Base-by-base conservation (phyloP, 2,329 filamentous ascomycete genomes). In the Pseudocercospora fijiensis region DNA sequence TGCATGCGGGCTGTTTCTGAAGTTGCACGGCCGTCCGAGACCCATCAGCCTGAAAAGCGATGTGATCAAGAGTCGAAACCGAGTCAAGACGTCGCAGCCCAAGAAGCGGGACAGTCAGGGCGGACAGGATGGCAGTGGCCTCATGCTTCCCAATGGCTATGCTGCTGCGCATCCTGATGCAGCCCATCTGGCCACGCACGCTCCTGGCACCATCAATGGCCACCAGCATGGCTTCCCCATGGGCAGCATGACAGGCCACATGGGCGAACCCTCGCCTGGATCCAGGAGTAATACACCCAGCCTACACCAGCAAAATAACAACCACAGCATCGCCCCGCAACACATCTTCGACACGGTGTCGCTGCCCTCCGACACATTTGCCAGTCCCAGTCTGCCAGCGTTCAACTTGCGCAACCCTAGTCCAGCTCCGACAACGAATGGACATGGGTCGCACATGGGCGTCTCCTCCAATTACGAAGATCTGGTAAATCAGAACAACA, bases 21-120 rank as follows among this genome's bases (percentile, higher is more conserved):
- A 99, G 84, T 85, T 99, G 71, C 95, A 99, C 77, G 93, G 93
- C 68, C 90, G 93, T 26, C 88, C 95, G 65, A 89, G 95, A 62
- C 95, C 95, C 71, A 97, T 96, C 77, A 96, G 91, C 72, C 85
- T 99, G 73, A 99, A 99, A 84, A 98, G 95, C 56, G 95, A 99
- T 82, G 94, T 98, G 71, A 99, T 99, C 82, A 99, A 99, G 84
- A 97, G 93, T 82, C 92, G 95, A 74, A 99, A 99, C 80, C 88
- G 95, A 69, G 94, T 98, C 72, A 98, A 98, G 84, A 95, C 92
- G 60, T 85, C 93, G 73, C 86, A 90, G 67, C 87, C 88, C 53
- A 96, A 96, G 88, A 81, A 74, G 79, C 65, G 71, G 49, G 71
- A 74, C 75, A 56, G 61, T 47, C 61, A 65, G 13, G 69, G 71